Conservation (phyloP, 495 filamentous ascomycete genomes). For the Lepraria neglecta region DNA sequence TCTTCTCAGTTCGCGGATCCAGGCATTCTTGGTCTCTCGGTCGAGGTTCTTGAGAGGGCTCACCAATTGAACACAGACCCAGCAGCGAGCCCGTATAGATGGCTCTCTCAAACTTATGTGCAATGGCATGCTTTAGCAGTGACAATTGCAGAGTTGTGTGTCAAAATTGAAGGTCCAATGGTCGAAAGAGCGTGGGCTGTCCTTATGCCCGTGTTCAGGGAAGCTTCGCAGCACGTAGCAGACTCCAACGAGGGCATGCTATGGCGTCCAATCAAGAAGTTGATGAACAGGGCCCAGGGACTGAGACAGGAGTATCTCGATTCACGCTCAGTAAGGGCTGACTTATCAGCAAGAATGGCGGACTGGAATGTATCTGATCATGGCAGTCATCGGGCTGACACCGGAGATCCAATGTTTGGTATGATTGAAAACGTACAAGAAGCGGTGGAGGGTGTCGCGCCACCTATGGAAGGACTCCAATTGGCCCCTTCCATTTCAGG, state of each 20-base stretch:
- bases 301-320: no score
- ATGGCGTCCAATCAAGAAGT: slow-evolving; percentile 6
- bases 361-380: no score
- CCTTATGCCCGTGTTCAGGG: neutral
- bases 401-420: no score
- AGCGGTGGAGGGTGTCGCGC: no score
- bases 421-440: no score
- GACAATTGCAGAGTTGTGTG: slow-evolving; percentile 13
- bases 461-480: no score
- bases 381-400: no score
- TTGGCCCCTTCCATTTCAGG: no score
- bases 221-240: neutral
- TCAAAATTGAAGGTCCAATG: neutral
- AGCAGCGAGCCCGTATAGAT: slow-evolving; percentile 62
- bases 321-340: no score
- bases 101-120: slow-evolving; percentile 75
- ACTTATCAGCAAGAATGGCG: no score
- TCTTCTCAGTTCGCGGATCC: slow-evolving; percentile 50
- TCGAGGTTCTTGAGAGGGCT: slow-evolving; percentile 73
- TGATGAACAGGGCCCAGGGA: slow-evolving; percentile 7
- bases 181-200: slow-evolving; percentile 9
- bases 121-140: slow-evolving; percentile 76
- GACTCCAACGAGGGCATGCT: neutral
- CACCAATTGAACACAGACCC: slow-evolving; percentile 53
- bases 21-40: slow-evolving; percentile 60